Base-by-base conservation (phyloP, 2,329 filamentous ascomycete species). In the Cryphonectria carpinicola region DNA sequence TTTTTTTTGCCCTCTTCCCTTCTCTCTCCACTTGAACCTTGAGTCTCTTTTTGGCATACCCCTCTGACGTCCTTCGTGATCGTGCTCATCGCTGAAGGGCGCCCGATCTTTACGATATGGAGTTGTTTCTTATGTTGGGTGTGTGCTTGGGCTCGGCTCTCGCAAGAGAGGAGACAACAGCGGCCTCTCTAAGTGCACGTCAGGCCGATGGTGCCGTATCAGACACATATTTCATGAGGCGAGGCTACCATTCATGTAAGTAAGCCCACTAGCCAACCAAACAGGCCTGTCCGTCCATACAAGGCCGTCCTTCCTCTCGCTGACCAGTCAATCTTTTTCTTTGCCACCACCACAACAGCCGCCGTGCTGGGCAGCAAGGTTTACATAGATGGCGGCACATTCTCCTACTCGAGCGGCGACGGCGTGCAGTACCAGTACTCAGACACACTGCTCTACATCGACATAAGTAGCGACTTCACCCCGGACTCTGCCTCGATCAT, bases 191-290 rank as follows among this genome's bases (percentile, higher is more conserved):
- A 5, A 13, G 17, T 22, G 10, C 32, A 4, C 56, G 68, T 39
- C 68, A 70, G 25, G 41, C 61, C 37, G 64, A 70, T 6, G 68
- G 68, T 35, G 64, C 68, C 6, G 43, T 70, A 10, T 56, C 68
- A 4, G 43, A 56, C 4, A 52, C 64, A 28, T 61, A 63, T 11
- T 70, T 54, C 58, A 43, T 77, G 13, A 72, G 75, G 22, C 73
- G 75, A 65, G 74, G 71, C 1, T 76, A 71, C 37, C 76, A 77
- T 49, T 72, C 73, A 19, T 76, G 76, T 76, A 66, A 71, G 75
- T 60, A 49, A 49, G 19, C 46, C 19, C 43, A 22, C 10, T 28
- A 28, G 28, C 28, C 32, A 28, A 49, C 35, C 8, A 56, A 56
- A 4, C 46, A 25, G 28, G 17, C n/a, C 25, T 61, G 19, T 32